Evolutionary conservation across 257 asterid species (phyloP), one percentile per base, ranked within the genome.

Genomic region (Jacaranda mimosifolia): DNA sequence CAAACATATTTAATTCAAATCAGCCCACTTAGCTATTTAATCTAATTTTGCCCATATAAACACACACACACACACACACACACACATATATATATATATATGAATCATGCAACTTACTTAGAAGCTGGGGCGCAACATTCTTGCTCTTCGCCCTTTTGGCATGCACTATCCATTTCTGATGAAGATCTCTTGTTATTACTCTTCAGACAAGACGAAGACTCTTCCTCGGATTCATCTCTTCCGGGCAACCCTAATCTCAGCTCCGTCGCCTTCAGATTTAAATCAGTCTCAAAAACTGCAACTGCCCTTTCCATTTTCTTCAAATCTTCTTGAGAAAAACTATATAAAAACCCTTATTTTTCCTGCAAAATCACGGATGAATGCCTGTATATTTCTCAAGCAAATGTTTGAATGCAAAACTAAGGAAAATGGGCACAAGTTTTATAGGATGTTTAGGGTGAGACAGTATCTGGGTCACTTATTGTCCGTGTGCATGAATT

Each of bases 211-310:
- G 85, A 73, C 12, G 88, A 70, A 66, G 80, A 64, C 17, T 78
- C 85, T 36, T 74, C 68, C 55, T 87, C 83, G 13, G 76, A 79
- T 62, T 83, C 87, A 32, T 86, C 88, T 74, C 67, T 76, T 62
- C 94, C 92, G 17, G 94, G 92, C 32, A 89, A 75, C 2, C 91
- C 91, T 74, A 89, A 80, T 72, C 88, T 84, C 32, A 89, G 76
- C 78, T 88, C 93, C 15, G 93, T 88, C 9, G 86, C 93, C 71
- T 85, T 81, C 58, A 87, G 84, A 79, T 84, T 86, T 7, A 85
- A 68, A 76, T 68, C 85, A 19, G 14, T 84, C 13, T 77, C 86
- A 1, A 68, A 51, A 63, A n/a, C 48, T 7, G 80, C 68, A 9
- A 58, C 18, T 36, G 82, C 55, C 7, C 39, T 64, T 51, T 83